A percentile compares a stretch with the other conserved stretches of the same genome.
Evolutionary conservation across 225 moss, liverwort and hornwort genomes (phyloP).

Genomic region (Bryum argenteum): DNA sequence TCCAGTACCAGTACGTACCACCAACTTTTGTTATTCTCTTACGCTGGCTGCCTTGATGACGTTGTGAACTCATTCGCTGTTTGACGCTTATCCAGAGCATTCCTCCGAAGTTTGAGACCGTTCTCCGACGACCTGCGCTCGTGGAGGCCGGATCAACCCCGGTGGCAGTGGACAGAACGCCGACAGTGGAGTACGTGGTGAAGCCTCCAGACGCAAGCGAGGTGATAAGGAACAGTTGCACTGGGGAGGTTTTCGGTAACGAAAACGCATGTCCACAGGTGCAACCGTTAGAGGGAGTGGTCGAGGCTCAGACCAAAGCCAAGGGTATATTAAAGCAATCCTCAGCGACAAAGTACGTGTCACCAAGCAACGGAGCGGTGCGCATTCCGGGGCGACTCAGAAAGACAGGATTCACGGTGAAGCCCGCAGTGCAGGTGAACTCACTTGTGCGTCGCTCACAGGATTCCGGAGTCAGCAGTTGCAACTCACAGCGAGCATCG

Average conservation of each 20-base stretch:
- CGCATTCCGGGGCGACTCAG: slow-evolving; percentile 30
- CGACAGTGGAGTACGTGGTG: slow-evolving; percentile 57
- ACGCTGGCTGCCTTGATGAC: neutral
- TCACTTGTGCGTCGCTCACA: slow-evolving; percentile 57
- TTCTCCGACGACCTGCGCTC: slow-evolving; percentile 43
- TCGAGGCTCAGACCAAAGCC: slow-evolving; percentile 27
- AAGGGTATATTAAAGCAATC: slow-evolving; percentile 51
- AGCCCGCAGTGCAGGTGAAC: slow-evolving; percentile 52
- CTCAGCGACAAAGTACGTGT: slow-evolving; percentile 42
- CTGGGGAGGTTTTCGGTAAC: slow-evolving; percentile 63
- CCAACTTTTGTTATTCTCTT: too few species aligned
- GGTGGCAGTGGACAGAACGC: slow-evolving; percentile 16
- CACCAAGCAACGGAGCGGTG: slow-evolving; percentile 33
- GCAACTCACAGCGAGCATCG: slow-evolving; percentile 45
- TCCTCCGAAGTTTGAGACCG: slow-evolving; percentile 33
- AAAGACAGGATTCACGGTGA: slow-evolving; percentile 44
- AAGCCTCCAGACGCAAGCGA: slow-evolving; percentile 46
- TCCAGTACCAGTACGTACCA: slow-evolving; percentile 17
- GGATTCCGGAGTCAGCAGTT: slow-evolving; percentile 49
- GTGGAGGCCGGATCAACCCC: slow-evolving; percentile 43
- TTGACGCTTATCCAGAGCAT: slow-evolving; percentile 6
- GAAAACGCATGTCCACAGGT: slow-evolving; percentile 51
- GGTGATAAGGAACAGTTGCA: slow-evolving; percentile 62
- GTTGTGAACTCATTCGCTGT: neutral
- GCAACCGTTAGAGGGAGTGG: slow-evolving; percentile 27